Evolutionary conservation across 2,329 filamentous ascomycete genomes (phyloP), one percentile per base, ranked within the genome.

Genomic region (Colletotrichum incanum): DNA sequence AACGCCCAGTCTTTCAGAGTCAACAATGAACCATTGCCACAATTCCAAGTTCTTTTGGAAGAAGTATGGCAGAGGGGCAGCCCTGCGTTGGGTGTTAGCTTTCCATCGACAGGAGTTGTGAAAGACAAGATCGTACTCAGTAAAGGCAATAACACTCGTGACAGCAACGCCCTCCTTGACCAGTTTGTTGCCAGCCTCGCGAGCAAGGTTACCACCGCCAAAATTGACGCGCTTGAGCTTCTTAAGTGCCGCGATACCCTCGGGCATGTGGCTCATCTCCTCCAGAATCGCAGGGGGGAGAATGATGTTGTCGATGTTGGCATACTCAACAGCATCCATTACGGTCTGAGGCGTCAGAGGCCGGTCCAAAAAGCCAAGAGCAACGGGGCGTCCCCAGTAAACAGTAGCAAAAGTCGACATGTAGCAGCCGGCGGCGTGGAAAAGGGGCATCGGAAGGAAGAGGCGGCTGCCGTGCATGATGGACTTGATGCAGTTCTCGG

Each of bases 261-360:
- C 75, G 0, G 80, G 75, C 14, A 72, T 77, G 39, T 81, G 76
- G 60, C 80, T 47, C 76, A 87, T 78, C 2, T 86, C 84, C 56
- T 86, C 85, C 1, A 87, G 65, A 20, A 86, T 78, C 0, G 82
- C 79, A 0, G 85, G 85, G 1, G 84, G 79, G 12, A 84, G 70
- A 0, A 82, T 18, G 0, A 77, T 70, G 1, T 76, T 75, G 18
- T 83, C 77, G 0, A 77, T 75, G 0, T 77, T 69, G 5, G 76
- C 72, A 28, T 80, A 45, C 0, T 78, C 52, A 5, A 84, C 55
- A 14, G 78, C 79, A 16, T 83, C 79, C 0, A 79, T 28, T 1
- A 80, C 77, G 1, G 81, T 60, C 23, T 83, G 82, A 0, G 81
- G 72, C 0, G 79, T 82, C 1, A 85, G 63, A 0, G 83, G 81